These are phyloP conservation scores for Agarophyton chilense DNA, from an alignment of 23 red algal species.

Conservation along the genomic window DNA sequence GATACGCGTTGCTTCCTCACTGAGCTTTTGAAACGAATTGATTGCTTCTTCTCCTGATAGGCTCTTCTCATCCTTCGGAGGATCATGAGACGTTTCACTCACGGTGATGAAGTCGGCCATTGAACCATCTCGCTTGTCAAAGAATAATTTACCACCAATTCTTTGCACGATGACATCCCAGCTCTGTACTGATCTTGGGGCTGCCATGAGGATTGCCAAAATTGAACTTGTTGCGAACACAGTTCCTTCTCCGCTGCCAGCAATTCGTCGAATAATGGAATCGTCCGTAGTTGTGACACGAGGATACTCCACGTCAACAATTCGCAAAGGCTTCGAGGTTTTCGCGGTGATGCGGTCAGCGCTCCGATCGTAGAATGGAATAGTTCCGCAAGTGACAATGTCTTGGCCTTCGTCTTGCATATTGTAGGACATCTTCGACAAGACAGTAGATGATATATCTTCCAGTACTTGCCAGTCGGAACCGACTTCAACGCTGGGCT, in stretches of 20 bases:
- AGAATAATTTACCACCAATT: constrained; percentile 84
- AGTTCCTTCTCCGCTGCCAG: constrained; percentile 63
- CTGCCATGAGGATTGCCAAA: constrained; percentile 90
- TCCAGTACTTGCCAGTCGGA: constrained; percentile 81
- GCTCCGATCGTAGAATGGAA: constrained; percentile 91
- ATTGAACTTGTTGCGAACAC: constrained; percentile 88
- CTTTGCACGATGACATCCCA: constrained; percentile 99
- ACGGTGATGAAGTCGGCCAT: constrained; percentile 90
- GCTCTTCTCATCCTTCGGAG: constrained; percentile 88
- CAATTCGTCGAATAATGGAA: constrained; percentile 79
- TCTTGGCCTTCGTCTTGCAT: constrained; percentile 57
- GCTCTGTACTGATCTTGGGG: constrained; percentile 65
- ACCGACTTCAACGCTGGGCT: constrained; percentile 81
- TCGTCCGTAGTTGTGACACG: constrained; percentile 90
- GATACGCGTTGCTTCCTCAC: constrained; percentile 84
- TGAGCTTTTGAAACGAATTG: constrained; percentile 79
- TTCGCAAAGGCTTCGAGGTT: constrained; percentile 50
- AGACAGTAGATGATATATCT: constrained; percentile 66
- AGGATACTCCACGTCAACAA: constrained; percentile 70
- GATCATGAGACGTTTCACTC: constrained; percentile 88
- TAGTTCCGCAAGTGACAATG: constrained; percentile 58
- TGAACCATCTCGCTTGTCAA: constrained; percentile 91
- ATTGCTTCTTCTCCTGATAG: constrained; percentile 73
- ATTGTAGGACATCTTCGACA: constrained; percentile 75
- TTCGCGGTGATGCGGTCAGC: constrained; percentile 83